Percentiles rank a stretch among this genome's conserved stretches.
phyloP scores from a whole-genome alignment of 768 basidiomycete genomes.

The Tubosaeta brunneosetosa region DNA sequence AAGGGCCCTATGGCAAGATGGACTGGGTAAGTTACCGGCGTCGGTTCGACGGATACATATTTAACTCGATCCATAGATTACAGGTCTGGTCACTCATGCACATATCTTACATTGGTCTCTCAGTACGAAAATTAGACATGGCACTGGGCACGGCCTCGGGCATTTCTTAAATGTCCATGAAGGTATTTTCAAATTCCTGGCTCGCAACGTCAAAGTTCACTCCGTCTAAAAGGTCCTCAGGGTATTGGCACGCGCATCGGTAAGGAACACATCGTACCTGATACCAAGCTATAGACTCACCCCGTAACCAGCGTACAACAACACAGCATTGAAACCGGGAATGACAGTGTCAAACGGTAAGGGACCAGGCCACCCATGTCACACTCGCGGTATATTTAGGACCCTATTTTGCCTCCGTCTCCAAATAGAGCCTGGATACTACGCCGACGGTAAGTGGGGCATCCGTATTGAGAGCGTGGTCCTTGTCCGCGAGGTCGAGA shows the following conservation, averaged over 20 bases:
- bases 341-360: conserved; percentile 86
- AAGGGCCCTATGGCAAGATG: conserved; percentile 78
- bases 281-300: not conserved
- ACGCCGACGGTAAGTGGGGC: conserved; percentile 85
- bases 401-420: not conserved
- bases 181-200: conserved; percentile 26
- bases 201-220: conserved; percentile 2
- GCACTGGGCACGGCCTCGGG: conserved; percentile 94
- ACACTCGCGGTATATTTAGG: not conserved
- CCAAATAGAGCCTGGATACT: conserved; percentile 78
- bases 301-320: conserved; percentile 55
- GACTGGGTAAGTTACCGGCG: conserved; percentile 53
- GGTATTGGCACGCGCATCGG: conserved; percentile 46
- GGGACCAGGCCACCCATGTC: not conserved
- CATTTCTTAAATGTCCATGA: conserved; percentile 95
- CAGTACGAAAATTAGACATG: conserved; percentile 51
- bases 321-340: conserved; percentile 65
- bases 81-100: conserved; percentile 34
- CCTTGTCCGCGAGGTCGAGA: conserved; percentile 65
- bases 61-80: conserved; percentile 41
- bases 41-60: not conserved
- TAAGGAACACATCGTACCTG: conserved; percentile 5
- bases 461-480: conserved; percentile 92
- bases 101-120: not conserved
- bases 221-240: conserved; percentile 43